Conservation (phyloP, 345 rosid genomes). For the Citrus glauca region DNA sequence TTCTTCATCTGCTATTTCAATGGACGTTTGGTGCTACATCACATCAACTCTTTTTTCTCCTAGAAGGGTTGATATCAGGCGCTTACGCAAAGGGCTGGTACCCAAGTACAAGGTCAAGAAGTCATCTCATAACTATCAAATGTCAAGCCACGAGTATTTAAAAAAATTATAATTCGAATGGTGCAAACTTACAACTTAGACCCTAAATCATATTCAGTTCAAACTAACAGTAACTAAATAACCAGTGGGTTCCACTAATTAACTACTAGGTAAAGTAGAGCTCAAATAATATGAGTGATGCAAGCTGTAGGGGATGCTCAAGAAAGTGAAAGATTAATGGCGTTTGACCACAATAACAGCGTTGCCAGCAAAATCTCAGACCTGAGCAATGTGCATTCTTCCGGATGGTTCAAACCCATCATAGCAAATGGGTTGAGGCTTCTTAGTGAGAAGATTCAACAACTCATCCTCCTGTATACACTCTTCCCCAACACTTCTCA, state of each 20-base stretch:
- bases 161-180: not conserved
- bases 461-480: constrained; percentile 86
- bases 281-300: not conserved
- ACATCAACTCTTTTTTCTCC: no score
- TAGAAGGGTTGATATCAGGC: no score
- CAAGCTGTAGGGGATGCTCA: not conserved
- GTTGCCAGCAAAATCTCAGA: not conserved
- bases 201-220: not conserved
- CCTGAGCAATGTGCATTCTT: constrained; percentile 97
- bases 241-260: not conserved
- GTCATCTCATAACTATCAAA: not conserved
- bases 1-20: no score
- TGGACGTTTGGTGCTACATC: no score
- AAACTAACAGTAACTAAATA: not conserved
- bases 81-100: not conserved
- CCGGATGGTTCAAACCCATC: constrained; percentile 98
- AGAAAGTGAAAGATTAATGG: no score
- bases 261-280: not conserved
- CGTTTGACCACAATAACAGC: not conserved
- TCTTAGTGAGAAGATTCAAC: constrained; percentile 63
- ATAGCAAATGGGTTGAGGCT: constrained; percentile 77
- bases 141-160: not conserved
- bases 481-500: constrained; percentile 83
- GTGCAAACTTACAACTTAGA: not conserved
- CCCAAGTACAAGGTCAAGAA: not conserved